Percentiles rank a stretch among this genome's conserved stretches.
Conservation (phyloP, 345 rosid species). For the Draba incana region DNA sequence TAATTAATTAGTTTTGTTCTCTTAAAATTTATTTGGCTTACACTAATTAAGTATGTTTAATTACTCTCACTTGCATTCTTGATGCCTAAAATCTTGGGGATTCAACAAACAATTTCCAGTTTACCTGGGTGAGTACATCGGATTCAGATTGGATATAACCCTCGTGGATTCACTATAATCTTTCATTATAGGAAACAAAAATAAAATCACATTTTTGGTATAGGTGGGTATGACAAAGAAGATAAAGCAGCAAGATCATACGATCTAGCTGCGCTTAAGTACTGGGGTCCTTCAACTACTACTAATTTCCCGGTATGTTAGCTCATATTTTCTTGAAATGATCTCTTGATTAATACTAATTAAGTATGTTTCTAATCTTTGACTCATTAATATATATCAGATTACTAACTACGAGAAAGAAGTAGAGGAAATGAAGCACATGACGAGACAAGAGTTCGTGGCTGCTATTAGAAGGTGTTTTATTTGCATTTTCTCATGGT, state of each 20-base stretch:
- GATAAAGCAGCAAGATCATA: conserved; percentile 99
- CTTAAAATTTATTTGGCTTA: conserved; percentile 4
- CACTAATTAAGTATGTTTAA: conserved; percentile 35
- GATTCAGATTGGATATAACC: not conserved
- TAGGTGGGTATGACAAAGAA: conserved; percentile 99
- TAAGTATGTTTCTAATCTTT: not conserved
- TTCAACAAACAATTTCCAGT: conserved; percentile 49
- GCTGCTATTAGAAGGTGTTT: conserved; percentile 88
- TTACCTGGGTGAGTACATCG: conserved; percentile 72
- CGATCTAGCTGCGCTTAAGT: conserved; percentile 94
- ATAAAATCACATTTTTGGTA: not conserved
- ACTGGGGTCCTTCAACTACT: conserved; percentile 97
- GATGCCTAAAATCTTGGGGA: conserved; percentile 31
- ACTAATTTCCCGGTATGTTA: conserved; percentile 84
- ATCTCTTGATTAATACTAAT: not conserved
- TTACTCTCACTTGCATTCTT: conserved; percentile 9
- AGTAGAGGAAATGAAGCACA: conserved; percentile 95
- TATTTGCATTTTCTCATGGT: conserved; percentile 6
- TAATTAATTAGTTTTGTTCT: conserved; percentile 1
- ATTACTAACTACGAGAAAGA: conserved; percentile 96
- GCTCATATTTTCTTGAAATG: not conserved
- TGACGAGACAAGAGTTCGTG: conserved; percentile 98
- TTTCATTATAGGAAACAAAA: not conserved
- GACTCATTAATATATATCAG: conserved; percentile 46
- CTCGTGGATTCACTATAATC: not conserved